These are phyloP conservation scores for Kazachstania viticola DNA, from an alignment of 805 yeast genomes.

Conservation along the genomic window DNA sequence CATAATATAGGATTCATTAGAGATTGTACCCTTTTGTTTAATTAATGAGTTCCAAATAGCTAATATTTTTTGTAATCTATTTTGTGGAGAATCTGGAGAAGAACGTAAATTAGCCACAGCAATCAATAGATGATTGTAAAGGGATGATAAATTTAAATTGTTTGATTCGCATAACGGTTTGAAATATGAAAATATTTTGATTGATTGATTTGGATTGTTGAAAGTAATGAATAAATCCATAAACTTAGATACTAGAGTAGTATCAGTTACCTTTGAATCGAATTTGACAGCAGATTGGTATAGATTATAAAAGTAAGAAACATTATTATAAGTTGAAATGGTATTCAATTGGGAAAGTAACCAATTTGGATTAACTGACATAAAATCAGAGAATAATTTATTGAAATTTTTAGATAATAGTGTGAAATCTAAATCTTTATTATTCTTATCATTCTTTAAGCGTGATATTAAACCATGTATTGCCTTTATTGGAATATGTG, in stretches of 20 bases:
- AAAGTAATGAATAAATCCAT: conserved; percentile 15
- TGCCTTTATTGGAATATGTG: not conserved
- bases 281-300: too few species aligned
- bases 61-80: conserved; percentile 16
- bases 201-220: conserved; percentile 11
- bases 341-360: conserved; percentile 7
- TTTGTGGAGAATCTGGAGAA: conserved; percentile 3
- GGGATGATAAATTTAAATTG: conserved; percentile 3
- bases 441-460: not conserved
- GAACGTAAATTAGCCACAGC: conserved; percentile 14
- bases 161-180: too few species aligned
- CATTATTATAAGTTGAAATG: conserved; percentile 3
- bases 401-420: conserved; percentile 3
- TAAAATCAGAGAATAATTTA: conserved; percentile 6
- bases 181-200: conserved; percentile 12
- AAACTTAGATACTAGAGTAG: conserved; percentile 10
- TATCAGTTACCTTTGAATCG: conserved; percentile 4
- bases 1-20: conserved; percentile 13
- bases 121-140: conserved; percentile 13
- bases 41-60: conserved; percentile 25
- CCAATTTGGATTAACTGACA: conserved; percentile 4
- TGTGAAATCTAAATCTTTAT: not conserved
- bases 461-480: not conserved
- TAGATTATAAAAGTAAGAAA: not conserved
- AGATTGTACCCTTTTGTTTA: conserved; percentile 5